Evolutionary conservation across 106 monocot genomes (phyloP).

Genomic region (Chionographis japonica): DNA sequence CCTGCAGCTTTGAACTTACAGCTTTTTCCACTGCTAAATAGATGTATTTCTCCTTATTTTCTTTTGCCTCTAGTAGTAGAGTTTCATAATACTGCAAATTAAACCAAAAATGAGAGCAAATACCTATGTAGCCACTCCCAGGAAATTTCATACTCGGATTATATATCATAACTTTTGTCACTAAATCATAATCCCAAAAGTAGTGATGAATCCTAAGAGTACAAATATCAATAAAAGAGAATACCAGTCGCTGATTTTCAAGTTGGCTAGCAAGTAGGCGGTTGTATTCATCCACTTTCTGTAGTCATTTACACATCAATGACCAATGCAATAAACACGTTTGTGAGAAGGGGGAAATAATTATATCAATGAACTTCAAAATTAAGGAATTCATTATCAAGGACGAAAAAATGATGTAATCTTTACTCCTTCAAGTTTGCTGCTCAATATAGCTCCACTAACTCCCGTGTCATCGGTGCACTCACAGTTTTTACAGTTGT

Average conservation of each 20-base stretch:
- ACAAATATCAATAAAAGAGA: not conserved
- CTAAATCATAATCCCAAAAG: too few species aligned
- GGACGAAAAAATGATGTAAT: constrained; percentile 5
- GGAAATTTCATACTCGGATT: too few species aligned
- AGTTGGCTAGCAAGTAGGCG: constrained; percentile 69
- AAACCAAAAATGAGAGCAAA: not conserved
- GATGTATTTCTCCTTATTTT: constrained; percentile 47
- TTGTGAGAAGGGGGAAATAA: too few species aligned
- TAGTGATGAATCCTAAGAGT: not conserved
- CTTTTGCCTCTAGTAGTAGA: constrained; percentile 54
- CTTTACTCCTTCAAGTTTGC: constrained; percentile 79
- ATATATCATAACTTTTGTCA: too few species aligned
- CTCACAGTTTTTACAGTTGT: constrained; percentile 39
- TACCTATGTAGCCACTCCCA: not conserved
- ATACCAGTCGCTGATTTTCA: constrained; percentile 79
- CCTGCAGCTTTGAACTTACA: constrained; percentile 49
- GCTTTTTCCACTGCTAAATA: constrained; percentile 67
- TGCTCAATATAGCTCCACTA: constrained; percentile 52
- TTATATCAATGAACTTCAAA: too few species aligned
- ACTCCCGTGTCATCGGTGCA: constrained; percentile 55
- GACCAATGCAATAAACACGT: not conserved
- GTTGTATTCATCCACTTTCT: constrained; percentile 88
- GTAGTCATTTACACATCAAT: constrained; percentile 12
- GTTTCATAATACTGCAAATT: constrained; percentile 76
- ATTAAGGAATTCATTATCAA: too few species aligned